These are phyloP conservation scores for Ciborinia camelliae DNA, from an alignment of 2,329 filamentous ascomycete genomes.

Conservation along the genomic window DNA sequence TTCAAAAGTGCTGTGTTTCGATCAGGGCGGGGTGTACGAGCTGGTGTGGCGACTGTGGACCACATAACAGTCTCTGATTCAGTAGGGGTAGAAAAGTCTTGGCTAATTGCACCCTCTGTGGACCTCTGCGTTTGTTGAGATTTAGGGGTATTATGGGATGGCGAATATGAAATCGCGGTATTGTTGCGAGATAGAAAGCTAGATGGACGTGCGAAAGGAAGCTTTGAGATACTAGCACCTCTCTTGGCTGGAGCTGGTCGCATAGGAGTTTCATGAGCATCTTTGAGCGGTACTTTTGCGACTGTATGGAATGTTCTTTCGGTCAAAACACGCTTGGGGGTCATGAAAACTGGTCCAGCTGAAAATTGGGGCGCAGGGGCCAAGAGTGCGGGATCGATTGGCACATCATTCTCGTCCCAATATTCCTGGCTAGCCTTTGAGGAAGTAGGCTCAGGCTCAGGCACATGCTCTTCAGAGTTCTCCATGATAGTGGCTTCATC, in stretches of 20 bases:
- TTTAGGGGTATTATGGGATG: conserved; percentile 41
- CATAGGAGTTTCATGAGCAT: conserved; percentile 49
- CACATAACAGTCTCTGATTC: conserved; percentile 48
- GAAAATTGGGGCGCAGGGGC: conserved; percentile 19
- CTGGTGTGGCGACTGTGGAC: conserved; percentile 54
- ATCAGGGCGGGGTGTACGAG: conserved; percentile 53
- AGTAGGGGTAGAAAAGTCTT: conserved; percentile 37
- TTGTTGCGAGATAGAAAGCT: conserved; percentile 46
- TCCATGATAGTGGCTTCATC: conserved; percentile 2
- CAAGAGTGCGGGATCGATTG: conserved; percentile 50
- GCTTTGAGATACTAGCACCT: conserved; percentile 43
- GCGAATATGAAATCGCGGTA: conserved; percentile 54
- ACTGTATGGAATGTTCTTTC: conserved; percentile 62
- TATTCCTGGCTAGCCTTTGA: conserved; percentile 65
- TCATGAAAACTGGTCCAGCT: conserved; percentile 24
- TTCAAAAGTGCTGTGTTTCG: conserved; percentile 54
- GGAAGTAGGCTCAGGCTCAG: conserved; percentile 34
- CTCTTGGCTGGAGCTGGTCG: conserved; percentile 39
- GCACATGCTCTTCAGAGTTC: background rate
- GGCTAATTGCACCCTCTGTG: conserved; percentile 21
- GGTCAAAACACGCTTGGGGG: conserved; percentile 32
- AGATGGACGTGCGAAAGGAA: conserved; percentile 44
- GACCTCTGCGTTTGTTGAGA: conserved; percentile 6
- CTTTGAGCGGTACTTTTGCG: conserved; percentile 73
- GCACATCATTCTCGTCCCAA: conserved; percentile 62